phyloP scores from a whole-genome alignment of 2,329 filamentous ascomycete genomes.

The Boeremia exigua region DNA sequence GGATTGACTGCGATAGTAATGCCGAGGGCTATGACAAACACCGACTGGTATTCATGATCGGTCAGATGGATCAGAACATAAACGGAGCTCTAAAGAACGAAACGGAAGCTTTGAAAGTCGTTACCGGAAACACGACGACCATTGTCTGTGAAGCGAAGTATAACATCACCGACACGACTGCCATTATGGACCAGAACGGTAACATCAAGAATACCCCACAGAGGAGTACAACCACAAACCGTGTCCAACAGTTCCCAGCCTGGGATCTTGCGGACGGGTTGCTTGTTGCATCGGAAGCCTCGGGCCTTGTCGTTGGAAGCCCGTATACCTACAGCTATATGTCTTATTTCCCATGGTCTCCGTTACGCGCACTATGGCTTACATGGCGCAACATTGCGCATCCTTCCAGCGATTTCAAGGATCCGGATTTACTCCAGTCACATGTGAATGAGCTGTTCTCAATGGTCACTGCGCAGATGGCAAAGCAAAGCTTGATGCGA shows the following conservation, averaged over 20 bases:
- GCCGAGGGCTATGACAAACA: neutral
- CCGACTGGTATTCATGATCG: neutral
- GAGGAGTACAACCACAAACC: neutral
- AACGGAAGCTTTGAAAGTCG: neutral
- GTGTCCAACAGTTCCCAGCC: neutral
- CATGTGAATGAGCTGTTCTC: neutral
- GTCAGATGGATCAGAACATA: neutral
- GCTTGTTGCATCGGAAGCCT: neutral
- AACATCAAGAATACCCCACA: neutral
- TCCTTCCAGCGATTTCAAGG: neutral
- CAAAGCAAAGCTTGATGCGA: conserved; percentile 1
- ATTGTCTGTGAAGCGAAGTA: conserved; percentile 1
- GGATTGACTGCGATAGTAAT: neutral
- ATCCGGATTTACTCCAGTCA: neutral
- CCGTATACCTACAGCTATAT: neutral
- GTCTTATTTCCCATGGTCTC: neutral
- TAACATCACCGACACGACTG: neutral
- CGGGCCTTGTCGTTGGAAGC: neutral
- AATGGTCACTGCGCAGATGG: neutral
- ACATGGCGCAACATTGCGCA: neutral
- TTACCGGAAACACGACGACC: neutral
- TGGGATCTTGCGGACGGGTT: neutral
- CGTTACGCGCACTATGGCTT: neutral
- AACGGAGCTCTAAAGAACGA: neutral
- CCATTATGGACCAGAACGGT: neutral